Conservation (phyloP, 805 yeast species). For the Sugiyamaella smithiae region DNA sequence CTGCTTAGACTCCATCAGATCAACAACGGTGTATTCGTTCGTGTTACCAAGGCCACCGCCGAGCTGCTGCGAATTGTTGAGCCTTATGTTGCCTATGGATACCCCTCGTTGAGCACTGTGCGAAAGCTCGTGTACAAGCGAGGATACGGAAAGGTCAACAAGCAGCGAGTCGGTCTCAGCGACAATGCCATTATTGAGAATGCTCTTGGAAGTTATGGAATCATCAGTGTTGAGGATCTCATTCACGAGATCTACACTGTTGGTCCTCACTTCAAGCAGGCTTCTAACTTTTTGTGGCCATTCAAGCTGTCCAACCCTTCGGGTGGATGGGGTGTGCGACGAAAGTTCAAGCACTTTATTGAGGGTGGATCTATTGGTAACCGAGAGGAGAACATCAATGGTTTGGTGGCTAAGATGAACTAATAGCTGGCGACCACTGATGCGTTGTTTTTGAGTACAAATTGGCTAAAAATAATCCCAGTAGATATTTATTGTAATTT, state of each 20-base stretch:
- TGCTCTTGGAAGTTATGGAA: constrained; percentile 69
- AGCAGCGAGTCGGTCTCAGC: constrained; percentile 69
- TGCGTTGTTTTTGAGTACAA: neutral
- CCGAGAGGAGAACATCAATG: constrained; percentile 77
- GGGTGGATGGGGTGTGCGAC: constrained; percentile 78
- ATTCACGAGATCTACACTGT: constrained; percentile 80
- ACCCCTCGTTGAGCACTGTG: constrained; percentile 71
- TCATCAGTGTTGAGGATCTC: constrained; percentile 70
- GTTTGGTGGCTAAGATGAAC: constrained; percentile 69
- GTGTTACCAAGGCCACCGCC: constrained; percentile 74
- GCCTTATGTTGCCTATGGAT: constrained; percentile 80
- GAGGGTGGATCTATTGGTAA: constrained; percentile 86
- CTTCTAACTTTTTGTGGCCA: constrained; percentile 82
- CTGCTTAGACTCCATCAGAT: constrained; percentile 74
- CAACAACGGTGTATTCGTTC: constrained; percentile 76
- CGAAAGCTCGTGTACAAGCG: constrained; percentile 78
- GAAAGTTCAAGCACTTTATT: constrained; percentile 81
- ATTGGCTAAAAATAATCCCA: neutral
- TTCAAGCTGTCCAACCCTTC: constrained; percentile 78
- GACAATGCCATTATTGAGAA: constrained; percentile 73
- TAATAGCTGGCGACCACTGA: no score
- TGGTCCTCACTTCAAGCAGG: constrained; percentile 85
- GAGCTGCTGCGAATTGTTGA: constrained; percentile 76
- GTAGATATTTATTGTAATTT: no score
- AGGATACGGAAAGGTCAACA: constrained; percentile 79